Base-by-base conservation (phyloP, 2,329 filamentous ascomycete genomes). In the Paracorniculantispora psalliotae region DNA sequence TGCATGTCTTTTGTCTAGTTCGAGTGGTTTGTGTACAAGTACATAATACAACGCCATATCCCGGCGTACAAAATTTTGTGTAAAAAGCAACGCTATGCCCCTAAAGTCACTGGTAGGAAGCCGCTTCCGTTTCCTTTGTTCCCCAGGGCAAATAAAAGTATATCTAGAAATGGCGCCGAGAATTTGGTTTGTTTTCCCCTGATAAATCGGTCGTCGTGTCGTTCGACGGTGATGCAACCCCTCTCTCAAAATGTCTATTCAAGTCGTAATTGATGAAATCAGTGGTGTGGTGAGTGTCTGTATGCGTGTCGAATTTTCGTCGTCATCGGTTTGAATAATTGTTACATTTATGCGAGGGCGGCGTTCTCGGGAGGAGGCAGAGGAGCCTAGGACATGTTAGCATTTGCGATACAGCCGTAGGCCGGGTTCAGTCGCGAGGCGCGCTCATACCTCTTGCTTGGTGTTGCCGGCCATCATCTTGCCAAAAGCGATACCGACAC, bases 401-500 rank as follows among this genome's bases (percentile, higher is more conserved):
- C 50, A 59, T 19, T 30, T 39, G 17, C 26, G 13, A n/a, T 50
- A 10, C 47, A 6, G 48, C 7, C 3, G 33, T 10, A 13, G 23
- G 8, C 12, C 9, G 26, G 10, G 17, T 13, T 28, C 9, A 5
- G 17, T 35, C n/a, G 17, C 6, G 26, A 15, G 15, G 21, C 13
- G 5, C 2, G 3, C 3, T 44, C 51, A 23, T 68, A 88, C 86
- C 77, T 96, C 91, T 67, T 96, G 79, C 77, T 88, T 88, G 64
- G 91, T 96, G 73, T 88, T 89, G 63, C 92, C 90, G 37, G 92
- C 90, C 84, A 96, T 90, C 88, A 96, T 92, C 74, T 92, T 88
- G 75, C 92, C 89, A 79, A 97, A 93, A 9, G 90, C 92, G 71
- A 99, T 97, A 67, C 93, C 93, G 58, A 97, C 94, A 68, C 94